These are phyloP conservation scores for Trichocomaceae sp. DNA, from an alignment of 2,329 filamentous ascomycete species.

Conservation along the genomic window DNA sequence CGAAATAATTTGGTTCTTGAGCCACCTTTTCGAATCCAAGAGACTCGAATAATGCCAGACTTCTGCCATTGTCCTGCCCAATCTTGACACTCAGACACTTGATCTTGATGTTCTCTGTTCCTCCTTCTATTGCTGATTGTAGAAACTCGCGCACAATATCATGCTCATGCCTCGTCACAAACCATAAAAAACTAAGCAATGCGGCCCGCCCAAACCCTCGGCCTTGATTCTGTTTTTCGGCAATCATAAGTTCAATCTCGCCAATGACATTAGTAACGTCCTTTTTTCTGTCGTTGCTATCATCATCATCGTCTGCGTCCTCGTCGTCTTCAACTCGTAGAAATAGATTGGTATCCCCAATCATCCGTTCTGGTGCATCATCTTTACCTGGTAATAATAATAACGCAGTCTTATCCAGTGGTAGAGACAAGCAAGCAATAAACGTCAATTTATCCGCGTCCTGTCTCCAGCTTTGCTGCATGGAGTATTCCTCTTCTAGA, in stretches of 20 bases:
- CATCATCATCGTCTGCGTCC: constrained; percentile 29
- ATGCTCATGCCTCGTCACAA: constrained; percentile 51
- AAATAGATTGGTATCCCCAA: constrained; percentile 78
- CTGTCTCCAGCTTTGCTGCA: constrained; percentile 79
- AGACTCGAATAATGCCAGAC: constrained; percentile 55
- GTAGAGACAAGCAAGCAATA: constrained; percentile 61
- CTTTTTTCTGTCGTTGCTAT: constrained; percentile 20
- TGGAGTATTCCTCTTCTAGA: constrained; percentile 75
- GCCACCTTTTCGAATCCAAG: constrained; percentile 50
- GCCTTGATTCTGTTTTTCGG: constrained; percentile 50
- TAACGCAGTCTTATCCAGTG: neutral
- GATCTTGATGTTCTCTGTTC: constrained; percentile 4
- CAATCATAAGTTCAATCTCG: constrained; percentile 86
- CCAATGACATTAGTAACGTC: constrained; percentile 43
- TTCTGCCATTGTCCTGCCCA: constrained; percentile 49
- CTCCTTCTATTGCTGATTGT: constrained; percentile 12
- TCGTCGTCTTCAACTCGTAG: constrained; percentile 55
- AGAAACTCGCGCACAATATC: constrained; percentile 54
- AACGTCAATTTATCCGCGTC: constrained; percentile 88
- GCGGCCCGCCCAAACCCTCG: constrained; percentile 60
- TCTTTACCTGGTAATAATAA: constrained; percentile 27
- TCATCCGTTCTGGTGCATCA: constrained; percentile 55
- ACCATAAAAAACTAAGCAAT: constrained; percentile 62
- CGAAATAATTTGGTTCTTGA: constrained; percentile 57
- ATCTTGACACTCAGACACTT: constrained; percentile 57